phyloP scores from a whole-genome alignment of 2,329 filamentous ascomycete genomes.

The Davidsoniella virescens region DNA sequence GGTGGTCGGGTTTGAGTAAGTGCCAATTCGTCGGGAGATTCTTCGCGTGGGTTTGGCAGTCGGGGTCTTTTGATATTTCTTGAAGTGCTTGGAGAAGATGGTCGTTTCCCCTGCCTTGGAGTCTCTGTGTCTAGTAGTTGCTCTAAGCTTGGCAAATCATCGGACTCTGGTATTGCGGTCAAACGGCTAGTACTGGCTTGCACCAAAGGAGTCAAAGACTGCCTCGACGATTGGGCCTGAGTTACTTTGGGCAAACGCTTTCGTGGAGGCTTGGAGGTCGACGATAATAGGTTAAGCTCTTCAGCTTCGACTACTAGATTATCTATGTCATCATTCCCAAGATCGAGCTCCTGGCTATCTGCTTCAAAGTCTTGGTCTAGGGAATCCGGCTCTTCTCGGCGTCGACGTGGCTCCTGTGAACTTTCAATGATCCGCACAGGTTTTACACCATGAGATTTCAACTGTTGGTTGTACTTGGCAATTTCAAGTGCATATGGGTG shows the following conservation, averaged over 20 bases:
- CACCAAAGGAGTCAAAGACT: not conserved
- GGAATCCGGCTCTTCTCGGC: conserved; percentile 25
- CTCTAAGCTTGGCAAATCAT: conserved; percentile 10
- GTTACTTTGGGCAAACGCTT: not conserved
- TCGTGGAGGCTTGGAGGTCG: not conserved
- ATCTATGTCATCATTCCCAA: conserved; percentile 23
- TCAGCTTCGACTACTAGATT: conserved; percentile 13
- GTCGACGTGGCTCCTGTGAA: conserved; percentile 17
- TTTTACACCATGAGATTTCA: conserved; percentile 38
- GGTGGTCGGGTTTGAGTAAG: not conserved
- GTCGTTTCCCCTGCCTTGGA: conserved; percentile 5
- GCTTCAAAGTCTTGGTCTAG: conserved; percentile 36
- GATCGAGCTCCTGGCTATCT: conserved; percentile 28
- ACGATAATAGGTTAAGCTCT: conserved; percentile 10
- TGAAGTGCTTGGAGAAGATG: conserved; percentile 4
- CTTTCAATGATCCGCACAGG: conserved; percentile 30
- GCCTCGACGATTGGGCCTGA: not conserved
- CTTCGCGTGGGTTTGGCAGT: not conserved
- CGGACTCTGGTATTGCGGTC: conserved; percentile 9
- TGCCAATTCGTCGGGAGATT: conserved; percentile 5
- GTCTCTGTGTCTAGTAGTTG: not conserved
- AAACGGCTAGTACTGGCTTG: not conserved
- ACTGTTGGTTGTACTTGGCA: conserved; percentile 34
- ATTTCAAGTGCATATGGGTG: conserved; percentile 42
- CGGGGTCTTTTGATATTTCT: conserved; percentile 6